Evolutionary conservation across 208 protist genomes (phyloP), one percentile per base, ranked within the genome.

Genomic region (Naegleria gruberi): DNA sequence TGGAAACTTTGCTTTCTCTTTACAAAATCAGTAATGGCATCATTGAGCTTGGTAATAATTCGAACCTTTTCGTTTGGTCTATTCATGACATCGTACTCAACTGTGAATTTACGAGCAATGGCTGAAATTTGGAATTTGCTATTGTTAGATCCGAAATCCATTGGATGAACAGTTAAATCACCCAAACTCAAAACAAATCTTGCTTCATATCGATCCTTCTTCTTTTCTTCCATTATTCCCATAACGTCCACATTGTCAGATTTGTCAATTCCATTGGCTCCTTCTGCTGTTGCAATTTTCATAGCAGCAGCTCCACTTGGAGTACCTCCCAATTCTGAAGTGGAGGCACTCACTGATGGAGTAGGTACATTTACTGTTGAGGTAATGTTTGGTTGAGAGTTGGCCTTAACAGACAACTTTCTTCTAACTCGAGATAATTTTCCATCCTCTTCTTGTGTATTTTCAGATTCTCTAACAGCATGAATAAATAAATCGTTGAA

Each of bases 401-500:
- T 17, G 37, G 30, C 15, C 37, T 82, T 82, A 8, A 43, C 34
- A 43, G 30, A 82, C 15, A 43, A 30, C 30, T 82, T 82, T 43
- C 74, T 82, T 34, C 34, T 43, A 17, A 82, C 34, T 10, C 74
- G 34, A 82, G 40, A 43, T 34, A 42, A 19, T 10, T 82, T 34
- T 5, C 74, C 15, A 4, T 43, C 34, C 34, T 82, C 74, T 40
- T 34, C 74, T 41, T 3, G 2, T 4, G 51, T 3, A 30, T 5
- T 19, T 15, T 82, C 40, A 40, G 17, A 19, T 43, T 82, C 74
- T 43, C 30, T 82, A 2, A 42, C 40, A 15, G 74, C 40, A 34
- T 87, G 82, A 34, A 87, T 40, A 41, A 87, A 46, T n/a, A 87
- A 40, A 40, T 87, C 82, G 55, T 87, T 87, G 26, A 87, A 87